A percentile compares a stretch with the other conserved stretches of the same genome.
phyloP scores from a whole-genome alignment of 2,329 filamentous ascomycete species.

The Aspergillus puulaauensis region DNA sequence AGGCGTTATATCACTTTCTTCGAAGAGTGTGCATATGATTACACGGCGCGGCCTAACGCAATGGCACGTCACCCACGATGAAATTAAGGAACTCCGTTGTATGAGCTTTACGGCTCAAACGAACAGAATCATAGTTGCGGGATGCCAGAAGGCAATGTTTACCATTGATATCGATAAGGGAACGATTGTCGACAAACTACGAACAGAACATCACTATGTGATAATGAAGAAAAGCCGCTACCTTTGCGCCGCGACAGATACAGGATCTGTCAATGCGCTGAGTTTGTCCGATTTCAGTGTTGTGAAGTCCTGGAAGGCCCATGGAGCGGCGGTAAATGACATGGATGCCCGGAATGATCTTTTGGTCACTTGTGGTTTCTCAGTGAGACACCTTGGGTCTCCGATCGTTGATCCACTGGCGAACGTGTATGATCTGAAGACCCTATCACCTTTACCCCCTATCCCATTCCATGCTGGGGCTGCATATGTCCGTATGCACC shows the following conservation, averaged over 20 bases:
- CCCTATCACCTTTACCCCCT: slow-evolving; percentile 79
- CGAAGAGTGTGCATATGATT: slow-evolving; percentile 85
- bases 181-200: slow-evolving; percentile 68
- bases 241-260: slow-evolving; percentile 86
- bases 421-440: slow-evolving; percentile 94
- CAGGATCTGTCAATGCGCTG: slow-evolving; percentile 79
- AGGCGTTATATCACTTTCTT: slow-evolving; percentile 81
- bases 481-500: slow-evolving; percentile 94
- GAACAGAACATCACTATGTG: slow-evolving; percentile 75
- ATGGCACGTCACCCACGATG: slow-evolving; percentile 80
- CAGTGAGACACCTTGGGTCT: slow-evolving; percentile 73
- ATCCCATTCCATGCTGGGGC: slow-evolving; percentile 91
- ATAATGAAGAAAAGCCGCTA: slow-evolving; percentile 87
- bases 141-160: slow-evolving; percentile 83
- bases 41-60: slow-evolving; percentile 75
- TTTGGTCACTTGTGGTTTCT: slow-evolving; percentile 92
- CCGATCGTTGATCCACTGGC: slow-evolving; percentile 89
- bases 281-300: slow-evolving; percentile 76
- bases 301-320: slow-evolving; percentile 85
- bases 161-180: slow-evolving; percentile 71
- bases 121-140: slow-evolving; percentile 82
- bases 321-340: slow-evolving; percentile 85
- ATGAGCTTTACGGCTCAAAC: slow-evolving; percentile 94
- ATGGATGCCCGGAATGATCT: slow-evolving; percentile 97
- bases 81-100: slow-evolving; percentile 84